These are phyloP conservation scores for Candida ulmi DNA, from an alignment of 805 yeast genomes.

Conservation along the genomic window DNA sequence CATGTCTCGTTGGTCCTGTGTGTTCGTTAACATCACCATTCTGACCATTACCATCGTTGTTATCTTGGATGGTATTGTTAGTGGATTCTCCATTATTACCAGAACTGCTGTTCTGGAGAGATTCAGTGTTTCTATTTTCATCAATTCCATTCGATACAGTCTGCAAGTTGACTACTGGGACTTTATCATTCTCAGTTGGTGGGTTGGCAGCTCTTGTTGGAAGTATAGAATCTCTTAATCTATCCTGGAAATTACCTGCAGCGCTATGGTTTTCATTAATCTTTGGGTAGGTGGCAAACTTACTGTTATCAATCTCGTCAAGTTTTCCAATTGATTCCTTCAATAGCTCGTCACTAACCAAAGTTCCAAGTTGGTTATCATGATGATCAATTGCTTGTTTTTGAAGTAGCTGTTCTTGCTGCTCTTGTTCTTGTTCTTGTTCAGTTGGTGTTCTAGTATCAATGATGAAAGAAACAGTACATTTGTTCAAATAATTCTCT, in stretches of 20 bases:
- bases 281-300: background rate
- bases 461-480: constrained; percentile 23
- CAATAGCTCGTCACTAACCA: constrained; percentile 13
- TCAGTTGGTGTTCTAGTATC: constrained; percentile 8
- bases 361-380: constrained; percentile 17
- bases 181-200: background rate
- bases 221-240: constrained; percentile 4
- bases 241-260: background rate
- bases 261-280: background rate
- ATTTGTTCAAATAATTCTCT: constrained; percentile 23
- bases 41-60: background rate
- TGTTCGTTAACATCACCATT: background rate
- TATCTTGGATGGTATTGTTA: background rate
- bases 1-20: background rate
- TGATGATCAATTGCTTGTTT: constrained; percentile 9
- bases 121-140: background rate
- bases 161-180: background rate
- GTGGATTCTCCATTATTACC: background rate
- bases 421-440: constrained; percentile 3
- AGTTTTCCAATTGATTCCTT: constrained; percentile 10
- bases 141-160: background rate
- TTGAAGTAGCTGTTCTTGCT: constrained; percentile 1
- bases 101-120: background rate
- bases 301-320: constrained; percentile 7
- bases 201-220: constrained; percentile 9